These are phyloP conservation scores for Eleusine coracana DNA, from an alignment of 176 grass and related monocot species.

Conservation along the genomic window DNA sequence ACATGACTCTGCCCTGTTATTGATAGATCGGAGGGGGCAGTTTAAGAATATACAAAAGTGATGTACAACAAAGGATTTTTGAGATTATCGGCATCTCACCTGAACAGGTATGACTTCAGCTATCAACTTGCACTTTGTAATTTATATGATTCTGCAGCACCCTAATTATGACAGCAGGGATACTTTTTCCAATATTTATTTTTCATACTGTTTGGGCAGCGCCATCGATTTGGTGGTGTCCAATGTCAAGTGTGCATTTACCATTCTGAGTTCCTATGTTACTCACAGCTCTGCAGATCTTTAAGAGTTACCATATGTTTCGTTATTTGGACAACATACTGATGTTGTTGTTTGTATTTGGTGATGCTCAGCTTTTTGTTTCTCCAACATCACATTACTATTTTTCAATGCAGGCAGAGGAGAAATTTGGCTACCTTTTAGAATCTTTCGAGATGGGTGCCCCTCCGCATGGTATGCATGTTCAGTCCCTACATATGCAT, in stretches of 20 bases:
- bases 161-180: too few relatives aligned
- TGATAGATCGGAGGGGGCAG: constrained; percentile 88
- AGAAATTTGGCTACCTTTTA: constrained; percentile 95
- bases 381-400: background rate
- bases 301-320: background rate
- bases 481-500: constrained; percentile 13
- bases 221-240: too few relatives aligned
- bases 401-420: constrained; percentile 66
- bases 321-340: constrained; percentile 6
- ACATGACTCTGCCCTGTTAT: constrained; percentile 15
- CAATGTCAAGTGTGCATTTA: too few relatives aligned
- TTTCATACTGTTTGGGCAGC: too few relatives aligned
- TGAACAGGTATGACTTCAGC: constrained; percentile 55
- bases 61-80: constrained; percentile 91
- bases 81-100: constrained; percentile 81
- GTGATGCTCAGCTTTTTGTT: background rate
- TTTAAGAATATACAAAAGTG: constrained; percentile 92
- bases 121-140: background rate
- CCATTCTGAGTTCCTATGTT: background rate
- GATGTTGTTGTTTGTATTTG: background rate
- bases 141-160: background rate
- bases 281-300: background rate
- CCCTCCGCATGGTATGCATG: constrained; percentile 82
- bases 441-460: constrained; percentile 95
- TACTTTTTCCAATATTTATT: too few relatives aligned